These are phyloP conservation scores for Colletotrichum australisinense DNA, from an alignment of 2,329 filamentous ascomycete species.

Conservation along the genomic window DNA sequence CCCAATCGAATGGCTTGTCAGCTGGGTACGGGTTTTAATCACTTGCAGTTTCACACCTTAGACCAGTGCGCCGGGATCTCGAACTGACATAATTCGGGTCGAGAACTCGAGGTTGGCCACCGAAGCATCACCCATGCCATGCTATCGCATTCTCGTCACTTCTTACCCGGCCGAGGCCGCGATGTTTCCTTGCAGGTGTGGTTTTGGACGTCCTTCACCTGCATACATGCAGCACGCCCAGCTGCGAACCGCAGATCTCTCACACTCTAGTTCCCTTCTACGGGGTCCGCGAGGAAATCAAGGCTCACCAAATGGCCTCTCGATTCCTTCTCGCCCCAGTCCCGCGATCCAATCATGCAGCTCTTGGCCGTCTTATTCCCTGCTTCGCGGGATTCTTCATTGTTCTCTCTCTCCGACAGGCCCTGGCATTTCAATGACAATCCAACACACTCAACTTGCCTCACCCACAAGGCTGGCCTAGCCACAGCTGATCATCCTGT, in stretches of 20 bases:
- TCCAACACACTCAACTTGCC: background rate
- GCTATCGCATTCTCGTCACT: background rate
- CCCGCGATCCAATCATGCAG: background rate
- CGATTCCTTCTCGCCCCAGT: background rate
- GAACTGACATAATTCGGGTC: background rate
- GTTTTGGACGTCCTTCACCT: background rate
- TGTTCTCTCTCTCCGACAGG: slow-evolving; percentile 8
- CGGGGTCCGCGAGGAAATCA: slow-evolving; percentile 8
- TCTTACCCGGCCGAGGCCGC: background rate
- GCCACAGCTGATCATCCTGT: background rate
- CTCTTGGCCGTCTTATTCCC: background rate
- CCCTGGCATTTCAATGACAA: background rate
- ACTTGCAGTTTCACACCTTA: slow-evolving; percentile 13
- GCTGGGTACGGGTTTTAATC: slow-evolving; percentile 22
- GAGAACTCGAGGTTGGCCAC: slow-evolving; percentile 2
- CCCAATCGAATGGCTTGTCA: background rate
- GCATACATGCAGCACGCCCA: background rate
- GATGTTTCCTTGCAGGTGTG: background rate
- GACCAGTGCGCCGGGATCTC: background rate
- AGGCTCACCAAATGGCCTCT: slow-evolving; percentile 5
- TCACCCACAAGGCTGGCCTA: background rate
- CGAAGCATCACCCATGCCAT: background rate
- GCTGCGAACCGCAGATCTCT: slow-evolving; percentile 18
- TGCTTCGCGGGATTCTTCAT: background rate
- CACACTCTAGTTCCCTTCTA: background rate